Conservation (phyloP, 257 asterid species). For the Misopates orontium region DNA sequence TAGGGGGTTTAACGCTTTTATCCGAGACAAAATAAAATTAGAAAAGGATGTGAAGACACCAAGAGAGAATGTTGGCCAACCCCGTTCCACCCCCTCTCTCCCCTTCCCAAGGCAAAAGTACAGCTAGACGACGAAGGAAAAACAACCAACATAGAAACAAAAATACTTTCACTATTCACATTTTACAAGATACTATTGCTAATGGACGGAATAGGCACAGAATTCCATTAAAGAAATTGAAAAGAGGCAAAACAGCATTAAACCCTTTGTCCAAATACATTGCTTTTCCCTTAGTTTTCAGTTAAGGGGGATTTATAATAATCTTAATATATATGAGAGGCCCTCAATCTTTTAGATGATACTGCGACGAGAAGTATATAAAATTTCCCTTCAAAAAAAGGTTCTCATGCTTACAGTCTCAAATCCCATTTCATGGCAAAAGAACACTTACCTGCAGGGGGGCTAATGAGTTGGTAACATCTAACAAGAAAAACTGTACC, state of each 20-base stretch:
- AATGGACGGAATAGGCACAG: neutral
- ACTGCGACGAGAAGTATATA: neutral
- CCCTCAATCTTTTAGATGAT: neutral
- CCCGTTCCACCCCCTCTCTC: slow-evolving; percentile 1
- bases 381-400: neutral
- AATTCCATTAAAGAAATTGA: neutral
- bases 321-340: slow-evolving; percentile 1
- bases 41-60: neutral
- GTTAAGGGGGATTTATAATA: neutral
- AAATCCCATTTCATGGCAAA: slow-evolving; percentile 12
- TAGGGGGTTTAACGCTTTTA: no score
- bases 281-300: slow-evolving; percentile 14
- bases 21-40: slow-evolving; percentile 15
- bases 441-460: neutral
- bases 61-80: slow-evolving; percentile 21
- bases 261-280: neutral
- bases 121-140: neutral
- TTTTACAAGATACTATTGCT: neutral
- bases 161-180: slow-evolving; percentile 15
- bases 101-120: neutral
- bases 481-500: slow-evolving; percentile 18
- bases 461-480: neutral
- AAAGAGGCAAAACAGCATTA: slow-evolving; percentile 8
- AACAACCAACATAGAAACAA: neutral
- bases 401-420: slow-evolving; percentile 6